These are phyloP conservation scores for Collybia nuda DNA, from an alignment of 768 basidiomycete genomes.

Conservation along the genomic window DNA sequence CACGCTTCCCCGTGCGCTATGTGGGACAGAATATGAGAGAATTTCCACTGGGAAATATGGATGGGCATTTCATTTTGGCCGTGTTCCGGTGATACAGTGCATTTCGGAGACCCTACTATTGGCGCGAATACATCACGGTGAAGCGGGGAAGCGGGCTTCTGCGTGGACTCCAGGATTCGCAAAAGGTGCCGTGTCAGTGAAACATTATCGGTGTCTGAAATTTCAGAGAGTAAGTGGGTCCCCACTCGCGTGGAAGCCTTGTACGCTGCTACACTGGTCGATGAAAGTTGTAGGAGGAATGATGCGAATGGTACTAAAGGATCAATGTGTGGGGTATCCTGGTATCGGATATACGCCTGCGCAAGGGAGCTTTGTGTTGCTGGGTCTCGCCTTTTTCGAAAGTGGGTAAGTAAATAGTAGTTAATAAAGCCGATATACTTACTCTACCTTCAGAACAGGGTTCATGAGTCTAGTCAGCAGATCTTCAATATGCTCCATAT, in stretches of 20 bases:
- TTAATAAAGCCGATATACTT: neutral
- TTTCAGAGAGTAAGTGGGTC: neutral
- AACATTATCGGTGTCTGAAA: neutral
- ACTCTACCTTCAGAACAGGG: neutral
- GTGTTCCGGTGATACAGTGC: neutral
- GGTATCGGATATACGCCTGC: neutral
- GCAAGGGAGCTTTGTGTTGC: neutral
- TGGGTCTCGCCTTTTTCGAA: no score
- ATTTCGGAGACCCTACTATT: no score
- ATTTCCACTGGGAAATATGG: neutral
- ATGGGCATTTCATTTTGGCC: neutral
- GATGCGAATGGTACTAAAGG: neutral
- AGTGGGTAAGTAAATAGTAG: no score
- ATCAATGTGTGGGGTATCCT: neutral
- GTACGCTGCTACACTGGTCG: neutral
- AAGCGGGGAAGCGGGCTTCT: neutral
- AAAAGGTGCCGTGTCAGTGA: neutral
- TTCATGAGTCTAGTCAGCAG: neutral
- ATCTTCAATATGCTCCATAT: neutral
- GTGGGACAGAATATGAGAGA: neutral
- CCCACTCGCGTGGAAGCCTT: neutral
- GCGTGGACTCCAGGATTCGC: neutral
- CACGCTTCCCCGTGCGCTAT: conserved; percentile 1
- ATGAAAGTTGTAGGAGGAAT: conserved; percentile 1
- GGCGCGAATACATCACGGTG: no score